These are phyloP conservation scores for Beauveria medogensis DNA, from an alignment of 2,329 filamentous ascomycete genomes.

Conservation along the genomic window DNA sequence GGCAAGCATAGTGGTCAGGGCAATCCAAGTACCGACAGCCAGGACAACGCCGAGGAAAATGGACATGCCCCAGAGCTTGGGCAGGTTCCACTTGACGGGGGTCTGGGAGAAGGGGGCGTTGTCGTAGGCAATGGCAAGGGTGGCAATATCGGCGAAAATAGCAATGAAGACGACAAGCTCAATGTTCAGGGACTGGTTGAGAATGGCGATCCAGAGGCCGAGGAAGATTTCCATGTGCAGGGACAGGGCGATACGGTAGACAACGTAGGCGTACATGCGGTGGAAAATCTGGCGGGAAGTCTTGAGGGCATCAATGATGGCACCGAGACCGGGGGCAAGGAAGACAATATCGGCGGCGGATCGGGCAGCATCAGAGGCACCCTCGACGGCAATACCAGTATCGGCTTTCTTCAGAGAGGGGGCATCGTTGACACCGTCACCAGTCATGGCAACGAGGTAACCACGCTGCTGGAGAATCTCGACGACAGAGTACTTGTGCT, in stretches of 20 bases:
- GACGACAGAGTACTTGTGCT: slow-evolving; percentile 93
- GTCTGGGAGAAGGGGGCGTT: slow-evolving; percentile 80
- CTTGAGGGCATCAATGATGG: slow-evolving; percentile 88
- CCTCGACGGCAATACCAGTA: slow-evolving; percentile 90
- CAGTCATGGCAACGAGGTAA: slow-evolving; percentile 92
- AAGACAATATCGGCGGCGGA: slow-evolving; percentile 92
- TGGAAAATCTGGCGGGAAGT: slow-evolving; percentile 93
- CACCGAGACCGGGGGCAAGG: slow-evolving; percentile 81
- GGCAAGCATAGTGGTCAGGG: slow-evolving; percentile 76
- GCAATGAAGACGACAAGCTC: slow-evolving; percentile 88
- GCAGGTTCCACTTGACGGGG: slow-evolving; percentile 91
- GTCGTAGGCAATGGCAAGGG: slow-evolving; percentile 86
- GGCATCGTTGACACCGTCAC: slow-evolving; percentile 91
- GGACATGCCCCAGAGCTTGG: slow-evolving; percentile 90
- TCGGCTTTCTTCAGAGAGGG: slow-evolving; percentile 93
- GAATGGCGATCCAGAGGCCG: slow-evolving; percentile 82
- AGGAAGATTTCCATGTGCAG: slow-evolving; percentile 89
- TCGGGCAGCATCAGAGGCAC: slow-evolving; percentile 81
- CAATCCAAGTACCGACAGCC: slow-evolving; percentile 79
- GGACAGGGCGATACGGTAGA: slow-evolving; percentile 89
- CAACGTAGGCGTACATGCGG: slow-evolving; percentile 93
- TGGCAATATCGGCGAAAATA: slow-evolving; percentile 90
- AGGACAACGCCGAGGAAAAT: slow-evolving; percentile 75
- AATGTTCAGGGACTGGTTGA: slow-evolving; percentile 77
- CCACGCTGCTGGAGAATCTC: slow-evolving; percentile 91